Conservation (phyloP, 768 basidiomycete genomes). For the Termitomyces sp. region DNA sequence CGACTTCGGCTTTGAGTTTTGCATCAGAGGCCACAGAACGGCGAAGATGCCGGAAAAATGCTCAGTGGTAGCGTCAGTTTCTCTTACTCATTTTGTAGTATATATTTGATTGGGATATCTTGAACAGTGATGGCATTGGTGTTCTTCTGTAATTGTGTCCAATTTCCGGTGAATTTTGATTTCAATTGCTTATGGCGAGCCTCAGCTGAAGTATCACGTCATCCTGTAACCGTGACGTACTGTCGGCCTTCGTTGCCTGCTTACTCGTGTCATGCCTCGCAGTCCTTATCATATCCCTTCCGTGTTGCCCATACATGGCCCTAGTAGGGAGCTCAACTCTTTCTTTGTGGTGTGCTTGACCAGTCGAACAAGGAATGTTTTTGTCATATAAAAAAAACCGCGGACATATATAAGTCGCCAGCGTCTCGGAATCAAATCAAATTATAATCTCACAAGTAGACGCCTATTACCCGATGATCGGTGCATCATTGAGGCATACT, state of each 20-base stretch:
- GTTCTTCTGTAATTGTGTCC: background rate
- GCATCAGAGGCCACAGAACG: background rate
- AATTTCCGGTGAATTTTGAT: too few relatives aligned
- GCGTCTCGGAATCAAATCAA: background rate
- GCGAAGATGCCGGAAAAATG: background rate
- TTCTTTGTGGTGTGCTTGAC: background rate
- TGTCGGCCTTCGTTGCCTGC: background rate
- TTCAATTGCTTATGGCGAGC: background rate
- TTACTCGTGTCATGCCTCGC: background rate
- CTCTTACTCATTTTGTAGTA: too few relatives aligned
- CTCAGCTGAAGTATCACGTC: background rate
- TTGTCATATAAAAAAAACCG: too few relatives aligned
- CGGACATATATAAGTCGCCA: background rate
- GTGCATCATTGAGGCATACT: background rate
- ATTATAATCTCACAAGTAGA: background rate
- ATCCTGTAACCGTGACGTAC: background rate
- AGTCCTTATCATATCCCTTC: background rate
- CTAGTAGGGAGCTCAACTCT: background rate
- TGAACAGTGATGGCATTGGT: too few relatives aligned
- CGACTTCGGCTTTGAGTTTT: background rate
- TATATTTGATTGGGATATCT: background rate
- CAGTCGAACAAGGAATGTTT: background rate
- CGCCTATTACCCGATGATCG: background rate
- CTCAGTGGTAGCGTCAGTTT: background rate
- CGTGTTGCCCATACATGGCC: background rate